Evolutionary conservation across 306 rosid genomes (phyloP), one percentile per base, ranked within the genome.

Genomic region (Lithocarpus polystachyus): DNA sequence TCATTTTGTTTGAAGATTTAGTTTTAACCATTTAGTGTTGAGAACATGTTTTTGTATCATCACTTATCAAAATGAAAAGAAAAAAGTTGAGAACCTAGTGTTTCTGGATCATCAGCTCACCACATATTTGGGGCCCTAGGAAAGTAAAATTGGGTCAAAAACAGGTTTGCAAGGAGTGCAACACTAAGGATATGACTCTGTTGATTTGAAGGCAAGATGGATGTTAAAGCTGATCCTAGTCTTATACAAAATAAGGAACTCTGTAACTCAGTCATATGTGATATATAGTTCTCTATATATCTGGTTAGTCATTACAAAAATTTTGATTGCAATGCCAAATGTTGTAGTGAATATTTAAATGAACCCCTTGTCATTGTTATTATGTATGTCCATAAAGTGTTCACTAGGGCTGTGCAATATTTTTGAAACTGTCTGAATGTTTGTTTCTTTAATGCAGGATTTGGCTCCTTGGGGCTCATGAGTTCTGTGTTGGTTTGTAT

Each of bases 391-490:
- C 26, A 11, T 19, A 68, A 35, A 68, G 26, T 0, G 45, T 19
- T 68, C 20, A 5, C 23, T 14, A 68, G 28, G n/a, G 13, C 48
- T 33, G 23, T 68, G 72, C 28, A 68, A 14, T 62, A 28, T 77
- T 55, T 68, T 72, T 80, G n/a, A 69, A 76, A 56, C 62, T 75
- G 73, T 78, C 71, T 71, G 74, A 83, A 77, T 43, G 74, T 71
- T 74, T 79, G 33, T 82, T 72, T 81, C 40, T 19, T 55, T 20
- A 79, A 24, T 84, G 89, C 93, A 94, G 99, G 98, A 82, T 95
- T 95, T 86, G 99, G 99, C 59, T 91, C 98, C 14, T 82, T 95
- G 90, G 99, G 99, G 71, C 99, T 95, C 75, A 95, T 95, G 99
- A 35, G 94, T 74, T 95, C 99, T 77, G 98, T 92, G 64, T 86